These are phyloP conservation scores for Tetraselmis chui DNA, from an alignment of 139 green algal species.

Conservation along the genomic window DNA sequence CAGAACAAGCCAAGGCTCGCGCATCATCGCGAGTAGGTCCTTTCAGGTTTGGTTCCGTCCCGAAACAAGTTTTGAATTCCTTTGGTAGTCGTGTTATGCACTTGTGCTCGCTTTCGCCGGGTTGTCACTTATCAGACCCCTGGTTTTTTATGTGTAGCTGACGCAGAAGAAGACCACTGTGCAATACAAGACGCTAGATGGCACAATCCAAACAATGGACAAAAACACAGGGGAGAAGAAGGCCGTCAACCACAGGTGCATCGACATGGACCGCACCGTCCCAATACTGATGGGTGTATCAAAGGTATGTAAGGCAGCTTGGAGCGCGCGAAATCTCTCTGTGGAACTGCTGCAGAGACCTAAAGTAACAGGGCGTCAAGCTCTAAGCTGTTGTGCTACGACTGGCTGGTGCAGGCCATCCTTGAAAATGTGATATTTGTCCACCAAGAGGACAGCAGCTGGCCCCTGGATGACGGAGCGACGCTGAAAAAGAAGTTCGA, in stretches of 20 bases:
- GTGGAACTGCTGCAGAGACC: no score
- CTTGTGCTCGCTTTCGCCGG: no score
- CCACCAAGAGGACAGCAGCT: slow-evolving; percentile 97
- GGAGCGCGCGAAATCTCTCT: neutral
- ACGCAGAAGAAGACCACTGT: slow-evolving; percentile 35
- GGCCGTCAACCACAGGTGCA: slow-evolving; percentile 60
- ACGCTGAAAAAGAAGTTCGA: slow-evolving; percentile 97
- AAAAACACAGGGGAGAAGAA: slow-evolving; percentile 58
- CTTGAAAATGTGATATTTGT: slow-evolving; percentile 99
- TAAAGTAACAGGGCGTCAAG: no score
- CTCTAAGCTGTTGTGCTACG: neutral
- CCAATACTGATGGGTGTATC: slow-evolving; percentile 89
- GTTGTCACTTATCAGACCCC: no score
- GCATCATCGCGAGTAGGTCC: slow-evolving; percentile 72
- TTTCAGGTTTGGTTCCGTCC: slow-evolving; percentile 82
- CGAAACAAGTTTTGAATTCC: no score
- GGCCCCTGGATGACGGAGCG: slow-evolving; percentile 83
- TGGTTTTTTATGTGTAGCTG: slow-evolving; percentile 15
- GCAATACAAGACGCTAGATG: slow-evolving; percentile 82
- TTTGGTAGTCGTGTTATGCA: no score
- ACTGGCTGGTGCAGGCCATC: no score
- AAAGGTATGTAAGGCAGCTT: slow-evolving; percentile 44
- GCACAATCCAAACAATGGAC: slow-evolving; percentile 63
- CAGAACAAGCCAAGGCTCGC: slow-evolving; percentile 40
- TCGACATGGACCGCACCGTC: slow-evolving; percentile 88